Evolutionary conservation across 2,329 filamentous ascomycete species (phyloP), one percentile per base, ranked within the genome.

Genomic region (Verruconis gallopava): DNA sequence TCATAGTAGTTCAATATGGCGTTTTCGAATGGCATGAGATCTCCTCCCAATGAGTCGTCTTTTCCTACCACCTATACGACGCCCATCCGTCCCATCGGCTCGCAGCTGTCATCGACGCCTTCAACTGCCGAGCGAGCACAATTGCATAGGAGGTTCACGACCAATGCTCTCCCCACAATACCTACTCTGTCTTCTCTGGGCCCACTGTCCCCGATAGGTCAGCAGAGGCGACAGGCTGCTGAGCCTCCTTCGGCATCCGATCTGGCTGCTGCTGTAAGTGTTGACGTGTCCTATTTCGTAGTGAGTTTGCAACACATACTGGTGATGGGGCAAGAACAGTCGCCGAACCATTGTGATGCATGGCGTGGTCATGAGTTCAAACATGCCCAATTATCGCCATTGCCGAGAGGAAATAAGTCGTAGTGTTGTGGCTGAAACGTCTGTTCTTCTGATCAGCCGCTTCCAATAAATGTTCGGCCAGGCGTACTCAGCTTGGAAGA

Each of bases 71-170:
- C 79, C 55, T 80, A 82, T 54, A 79, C 83, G 6, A 48, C 59
- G 28, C 57, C 63, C 55, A 75, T 77, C 52, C 78, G 83, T 48
- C 62, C 63, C 59, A 81, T 81, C 61, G 72, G 74, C 56, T 70
- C 67, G 55, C 75, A 77, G 14, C 14, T 33, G 13, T 20, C 42
- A n/a, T 34, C 12, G 13, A 20, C 18, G 13, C 19, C 25, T 13
- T 17, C 42, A 14, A 21, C 37, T 21, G 21, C 28, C 21, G 73
- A 74, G 50, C 79, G 88, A 62, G 75, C 77, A 48, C 79, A 78
- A 53, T 71, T 96, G 58, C 85, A 88, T 63, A 80, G 89, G 56
- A 81, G 89, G 57, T 96, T 96, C 65, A 96, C 89, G 49, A 91
- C 88, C 44, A 93, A 69, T 54, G 94, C 65, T 79, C 84, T 65